Evolutionary conservation across 371 early-diverging fungal genomes (phyloP).

Genomic region (Chytridium lagenaria): DNA sequence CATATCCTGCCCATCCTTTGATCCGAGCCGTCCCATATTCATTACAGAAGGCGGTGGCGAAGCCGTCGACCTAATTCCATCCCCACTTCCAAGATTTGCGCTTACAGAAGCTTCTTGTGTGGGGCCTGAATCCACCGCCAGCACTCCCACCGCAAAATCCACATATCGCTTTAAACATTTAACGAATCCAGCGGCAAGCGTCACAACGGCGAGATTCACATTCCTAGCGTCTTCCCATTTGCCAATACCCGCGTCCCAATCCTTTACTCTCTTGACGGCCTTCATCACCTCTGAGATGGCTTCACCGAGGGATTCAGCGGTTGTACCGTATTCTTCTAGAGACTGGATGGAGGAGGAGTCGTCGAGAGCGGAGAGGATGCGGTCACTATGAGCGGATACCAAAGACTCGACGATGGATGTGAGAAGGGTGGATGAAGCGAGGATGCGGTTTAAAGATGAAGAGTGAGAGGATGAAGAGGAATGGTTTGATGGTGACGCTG

Average conservation of each 20-base stretch:
- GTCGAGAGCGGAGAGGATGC: background rate
- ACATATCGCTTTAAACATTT: background rate
- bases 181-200: background rate
- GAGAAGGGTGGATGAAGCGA: constrained; percentile 11
- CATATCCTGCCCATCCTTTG: too few relatives aligned
- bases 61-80: background rate
- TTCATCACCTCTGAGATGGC: background rate
- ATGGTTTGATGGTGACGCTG: too few relatives aligned
- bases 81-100: background rate
- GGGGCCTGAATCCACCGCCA: background rate
- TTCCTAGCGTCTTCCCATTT: background rate
- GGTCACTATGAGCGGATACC: background rate
- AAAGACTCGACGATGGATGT: too few relatives aligned
- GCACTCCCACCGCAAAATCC: constrained; percentile 17
- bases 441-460: constrained; percentile 2
- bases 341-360: background rate
- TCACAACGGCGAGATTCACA: background rate
- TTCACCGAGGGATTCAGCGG: background rate
- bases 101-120: background rate
- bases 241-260: constrained; percentile 5
- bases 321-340: background rate
- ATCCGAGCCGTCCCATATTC: too few relatives aligned
- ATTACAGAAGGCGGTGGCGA: background rate
- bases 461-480: background rate
- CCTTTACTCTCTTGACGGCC: background rate